Base-by-base conservation (phyloP, 257 asterid genomes). In the Solanum sitiens region DNA sequence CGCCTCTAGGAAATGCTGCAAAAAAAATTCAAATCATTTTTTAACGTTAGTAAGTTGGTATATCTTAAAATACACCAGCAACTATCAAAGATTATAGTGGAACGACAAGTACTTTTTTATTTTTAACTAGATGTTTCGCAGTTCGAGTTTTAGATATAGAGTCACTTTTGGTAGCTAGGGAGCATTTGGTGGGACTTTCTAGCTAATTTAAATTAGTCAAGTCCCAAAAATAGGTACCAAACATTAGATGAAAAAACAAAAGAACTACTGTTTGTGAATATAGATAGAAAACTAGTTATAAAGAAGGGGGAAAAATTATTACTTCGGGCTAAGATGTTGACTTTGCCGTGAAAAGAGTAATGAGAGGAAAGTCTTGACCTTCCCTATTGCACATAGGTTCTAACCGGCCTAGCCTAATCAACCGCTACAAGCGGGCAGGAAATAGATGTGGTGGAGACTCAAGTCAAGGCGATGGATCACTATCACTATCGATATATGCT, bases 1-100 rank as follows among this genome's bases (percentile, higher is more conserved):
- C 94, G 4, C 87, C 61, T 88, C 86, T 90, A 7, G 95, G 89
- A 84, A 94, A 79, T 83, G 88, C 96, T 93, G 86, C 23, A 72
- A 63, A 84, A 86, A 9, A 27, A 8, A 25, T 27, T 45, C 27
- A 79, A 45, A 27, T 27, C 25, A 16, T 79, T 15, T 47, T 10
- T 16, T 3, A 67, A 1, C 0, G 74, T 71, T 25, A 27, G 33
- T 85, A 30, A 42, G 33, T 75, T 75, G 35, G 33, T 44, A 44
- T 13, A 13, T 3, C 14, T 32, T 71, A 71, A 71, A 71, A 32
- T 30, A 15, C 13, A 32, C 0, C 33, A 63, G 0, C 32, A 5
- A 65, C 16, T 11, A 65, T 2, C 8, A 65, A 25, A 10, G 4
- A 2, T 5, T 65, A 0, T 65, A 16, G 2, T 65, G 33, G 1